A percentile compares a stretch with the other conserved stretches of the same genome.
These are phyloP conservation scores for Pseudohyphozyma bogoriensis DNA, from an alignment of 768 basidiomycete species.

Conservation along the genomic window DNA sequence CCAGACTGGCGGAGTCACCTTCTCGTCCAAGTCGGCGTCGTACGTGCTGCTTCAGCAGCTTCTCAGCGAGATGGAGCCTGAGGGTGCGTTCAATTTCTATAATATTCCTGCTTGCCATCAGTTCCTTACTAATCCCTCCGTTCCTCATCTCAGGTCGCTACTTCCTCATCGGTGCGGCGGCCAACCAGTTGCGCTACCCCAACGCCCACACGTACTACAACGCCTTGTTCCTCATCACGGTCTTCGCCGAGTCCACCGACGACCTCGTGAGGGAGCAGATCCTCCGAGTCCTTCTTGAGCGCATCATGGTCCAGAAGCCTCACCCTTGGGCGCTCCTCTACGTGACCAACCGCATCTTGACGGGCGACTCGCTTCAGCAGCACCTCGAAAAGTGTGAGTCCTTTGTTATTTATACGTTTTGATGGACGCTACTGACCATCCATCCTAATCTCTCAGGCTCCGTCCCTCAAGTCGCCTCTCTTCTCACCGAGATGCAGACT, in stretches of 20 bases:
- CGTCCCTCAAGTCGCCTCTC: too few relatives aligned
- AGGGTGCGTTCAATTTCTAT: constrained; percentile 52
- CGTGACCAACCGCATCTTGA: too few relatives aligned
- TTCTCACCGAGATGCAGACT: too few relatives aligned
- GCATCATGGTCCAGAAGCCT: constrained; percentile 85
- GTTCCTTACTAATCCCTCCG: constrained; percentile 2
- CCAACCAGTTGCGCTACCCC: constrained; percentile 90
- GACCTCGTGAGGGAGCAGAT: constrained; percentile 60
- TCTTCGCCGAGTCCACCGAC: constrained; percentile 69
- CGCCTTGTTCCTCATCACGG: constrained; percentile 74
- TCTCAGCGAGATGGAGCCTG: constrained; percentile 70
- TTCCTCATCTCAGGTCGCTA: constrained; percentile 63
- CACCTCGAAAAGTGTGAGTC: too few relatives aligned
- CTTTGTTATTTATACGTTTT: too few relatives aligned
- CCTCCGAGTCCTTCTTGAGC: constrained; percentile 57
- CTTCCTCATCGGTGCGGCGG: constrained; percentile 82
- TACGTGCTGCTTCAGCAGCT: constrained; percentile 75
- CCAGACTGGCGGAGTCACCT: constrained; percentile 67
- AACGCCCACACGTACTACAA: constrained; percentile 85
- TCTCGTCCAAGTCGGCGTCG: constrained; percentile 70
- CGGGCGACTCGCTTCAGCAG: too few relatives aligned
- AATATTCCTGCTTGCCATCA: neutral
- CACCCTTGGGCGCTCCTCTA: constrained; percentile 49
- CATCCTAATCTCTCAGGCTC: too few relatives aligned
- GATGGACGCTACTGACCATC: too few relatives aligned